Evolutionary conservation across 768 basidiomycete genomes (phyloP).

Genomic region (Infundibulicybe gibba): DNA sequence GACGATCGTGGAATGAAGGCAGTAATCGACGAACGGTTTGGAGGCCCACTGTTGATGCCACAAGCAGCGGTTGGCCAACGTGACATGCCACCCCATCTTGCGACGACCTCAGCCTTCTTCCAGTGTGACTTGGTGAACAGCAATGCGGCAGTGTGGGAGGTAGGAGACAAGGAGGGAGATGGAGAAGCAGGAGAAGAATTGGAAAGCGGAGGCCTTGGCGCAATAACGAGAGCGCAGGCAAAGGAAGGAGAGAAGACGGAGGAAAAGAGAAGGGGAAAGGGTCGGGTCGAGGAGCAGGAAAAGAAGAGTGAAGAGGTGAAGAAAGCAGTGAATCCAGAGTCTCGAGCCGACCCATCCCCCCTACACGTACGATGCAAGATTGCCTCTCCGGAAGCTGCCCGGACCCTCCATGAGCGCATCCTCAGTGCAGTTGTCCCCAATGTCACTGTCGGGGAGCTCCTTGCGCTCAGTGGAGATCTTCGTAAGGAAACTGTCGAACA

Average conservation of each 20-base stretch:
- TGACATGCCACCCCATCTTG: background rate
- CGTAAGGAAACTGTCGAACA: constrained; percentile 3
- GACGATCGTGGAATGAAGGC: constrained; percentile 1
- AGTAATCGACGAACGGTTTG: constrained; percentile 3
- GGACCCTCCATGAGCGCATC: constrained; percentile 2
- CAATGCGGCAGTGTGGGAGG: background rate
- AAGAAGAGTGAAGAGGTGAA: background rate
- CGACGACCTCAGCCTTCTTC: background rate
- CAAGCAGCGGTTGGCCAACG: background rate
- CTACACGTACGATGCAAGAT: constrained; percentile 11
- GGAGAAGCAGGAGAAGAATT: constrained; percentile 2
- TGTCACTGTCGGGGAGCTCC: constrained; percentile 7
- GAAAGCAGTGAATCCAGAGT: background rate
- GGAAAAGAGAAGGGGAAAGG: background rate
- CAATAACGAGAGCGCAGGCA: constrained; percentile 2
- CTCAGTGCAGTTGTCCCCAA: constrained; percentile 5
- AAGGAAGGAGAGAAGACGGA: constrained; percentile 1
- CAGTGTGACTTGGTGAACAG: background rate
- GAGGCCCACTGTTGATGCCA: background rate
- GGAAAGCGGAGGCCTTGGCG: constrained; percentile 4
- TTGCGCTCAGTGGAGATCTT: constrained; percentile 12
- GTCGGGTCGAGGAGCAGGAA: background rate
- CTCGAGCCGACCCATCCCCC: constrained; percentile 1
- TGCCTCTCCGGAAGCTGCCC: background rate
- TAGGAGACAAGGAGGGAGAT: constrained; percentile 1